A percentile compares a stretch with the other conserved stretches of the same genome.
Evolutionary conservation across 345 rosid species (phyloP).

Genomic region (Excoecaria cochinchinensis): DNA sequence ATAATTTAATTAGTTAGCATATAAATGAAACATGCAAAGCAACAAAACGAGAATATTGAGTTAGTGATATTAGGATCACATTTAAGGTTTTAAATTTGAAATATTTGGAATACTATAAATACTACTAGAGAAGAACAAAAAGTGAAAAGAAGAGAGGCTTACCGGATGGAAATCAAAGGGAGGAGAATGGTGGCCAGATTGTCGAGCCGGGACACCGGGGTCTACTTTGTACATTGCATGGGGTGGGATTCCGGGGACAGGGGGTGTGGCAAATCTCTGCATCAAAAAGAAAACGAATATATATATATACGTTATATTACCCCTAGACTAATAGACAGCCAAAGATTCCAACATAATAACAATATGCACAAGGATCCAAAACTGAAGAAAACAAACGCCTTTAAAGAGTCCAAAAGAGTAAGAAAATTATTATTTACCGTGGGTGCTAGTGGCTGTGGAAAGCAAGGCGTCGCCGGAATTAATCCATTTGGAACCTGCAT

Average conservation of each 20-base stretch:
- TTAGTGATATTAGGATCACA: too few relatives aligned
- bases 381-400: slow-evolving; percentile 14
- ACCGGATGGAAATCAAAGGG: slow-evolving; percentile 68
- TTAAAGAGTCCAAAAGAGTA: slow-evolving; percentile 26
- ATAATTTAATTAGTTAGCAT: too few relatives aligned
- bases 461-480: slow-evolving; percentile 56
- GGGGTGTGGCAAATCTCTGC: slow-evolving; percentile 53
- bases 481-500: slow-evolving; percentile 49
- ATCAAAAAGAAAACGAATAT: too few relatives aligned
- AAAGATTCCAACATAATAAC: not conserved
- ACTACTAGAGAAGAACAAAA: too few relatives aligned
- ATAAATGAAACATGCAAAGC: too few relatives aligned
- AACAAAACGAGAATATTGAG: too few relatives aligned
- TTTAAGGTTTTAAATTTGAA: too few relatives aligned
- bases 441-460: slow-evolving; percentile 47
- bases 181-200: slow-evolving; percentile 33
- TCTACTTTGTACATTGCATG: slow-evolving; percentile 37
- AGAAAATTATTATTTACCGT: slow-evolving; percentile 41
- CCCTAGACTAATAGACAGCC: too few relatives aligned
- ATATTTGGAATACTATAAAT: too few relatives aligned
- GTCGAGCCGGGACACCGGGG: slow-evolving; percentile 38
- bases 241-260: slow-evolving; percentile 53
- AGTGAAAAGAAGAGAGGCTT: not conserved
- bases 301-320: too few relatives aligned
- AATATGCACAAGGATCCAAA: slow-evolving; percentile 10